phyloP scores from a whole-genome alignment of 352 stramenopile genomes.

The Pythium scleroteichum region DNA sequence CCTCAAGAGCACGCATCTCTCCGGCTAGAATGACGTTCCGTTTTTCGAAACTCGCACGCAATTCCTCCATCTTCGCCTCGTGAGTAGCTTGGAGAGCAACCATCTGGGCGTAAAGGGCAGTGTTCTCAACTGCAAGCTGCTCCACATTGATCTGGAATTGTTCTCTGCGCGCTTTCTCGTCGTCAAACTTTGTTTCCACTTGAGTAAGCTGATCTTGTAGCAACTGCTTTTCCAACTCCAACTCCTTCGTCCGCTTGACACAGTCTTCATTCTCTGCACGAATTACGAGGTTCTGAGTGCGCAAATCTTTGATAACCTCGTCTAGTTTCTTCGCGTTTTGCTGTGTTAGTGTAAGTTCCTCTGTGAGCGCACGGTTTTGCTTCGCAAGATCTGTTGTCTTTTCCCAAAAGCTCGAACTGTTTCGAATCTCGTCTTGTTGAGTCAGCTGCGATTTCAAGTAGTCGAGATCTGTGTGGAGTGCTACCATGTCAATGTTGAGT shows the following conservation, averaged over 20 bases:
- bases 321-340: conserved; percentile 68
- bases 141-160: conserved; percentile 88
- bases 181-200: conserved; percentile 74
- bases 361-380: conserved; percentile 71
- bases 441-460: conserved; percentile 72
- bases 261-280: conserved; percentile 56
- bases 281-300: conserved; percentile 48
- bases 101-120: conserved; percentile 85
- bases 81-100: conserved; percentile 79
- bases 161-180: conserved; percentile 78
- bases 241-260: conserved; percentile 57
- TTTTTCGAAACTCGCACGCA: conserved; percentile 68
- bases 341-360: conserved; percentile 65
- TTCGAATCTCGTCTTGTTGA: conserved; percentile 73
- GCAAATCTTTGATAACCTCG: conserved; percentile 64
- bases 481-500: conserved; percentile 64
- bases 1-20: conserved; percentile 78
- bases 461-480: conserved; percentile 64
- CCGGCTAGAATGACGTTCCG: conserved; percentile 64
- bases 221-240: conserved; percentile 77
- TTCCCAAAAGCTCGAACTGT: conserved; percentile 80
- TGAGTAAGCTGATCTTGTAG: conserved; percentile 61
- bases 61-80: conserved; percentile 82
- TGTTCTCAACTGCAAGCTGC: conserved; percentile 86
- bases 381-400: conserved; percentile 86